Conservation (phyloP, 192 early-diverging fungal genomes). For the Dissophora globulifera region DNA sequence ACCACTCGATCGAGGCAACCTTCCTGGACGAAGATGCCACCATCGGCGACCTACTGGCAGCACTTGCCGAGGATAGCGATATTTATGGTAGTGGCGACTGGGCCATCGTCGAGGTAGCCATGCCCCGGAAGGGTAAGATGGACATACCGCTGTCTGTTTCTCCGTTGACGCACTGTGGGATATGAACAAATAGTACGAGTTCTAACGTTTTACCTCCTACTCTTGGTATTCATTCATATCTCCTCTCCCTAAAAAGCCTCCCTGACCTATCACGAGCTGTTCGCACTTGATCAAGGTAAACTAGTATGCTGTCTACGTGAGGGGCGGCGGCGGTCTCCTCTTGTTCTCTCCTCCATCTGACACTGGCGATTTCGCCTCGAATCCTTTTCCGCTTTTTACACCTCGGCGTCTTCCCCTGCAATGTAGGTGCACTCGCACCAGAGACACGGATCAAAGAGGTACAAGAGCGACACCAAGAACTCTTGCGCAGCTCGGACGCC, state of each 20-base stretch:
- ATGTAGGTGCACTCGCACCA: constrained; percentile 28
- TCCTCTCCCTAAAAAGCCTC: constrained; percentile 14
- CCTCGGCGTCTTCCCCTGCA: too few species aligned
- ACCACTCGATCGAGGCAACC: constrained; percentile 39
- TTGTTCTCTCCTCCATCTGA: too few species aligned
- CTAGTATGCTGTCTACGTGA: not conserved
- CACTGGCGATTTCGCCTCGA: too few species aligned
- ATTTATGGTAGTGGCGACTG: constrained; percentile 22
- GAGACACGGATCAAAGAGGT: constrained; percentile 36
- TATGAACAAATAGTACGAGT: too few species aligned
- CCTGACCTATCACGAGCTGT: constrained; percentile 42
- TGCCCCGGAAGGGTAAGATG: constrained; percentile 42
- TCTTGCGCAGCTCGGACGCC: constrained; percentile 24
- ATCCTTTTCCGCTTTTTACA: too few species aligned
- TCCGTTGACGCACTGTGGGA: too few species aligned
- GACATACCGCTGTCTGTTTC: not conserved
- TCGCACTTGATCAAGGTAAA: constrained; percentile 51
- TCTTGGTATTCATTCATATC: too few species aligned
- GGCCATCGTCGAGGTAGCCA: constrained; percentile 46
- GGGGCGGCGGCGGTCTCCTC: too few species aligned
- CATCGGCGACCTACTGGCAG: constrained; percentile 24
- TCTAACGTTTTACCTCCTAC: too few species aligned
- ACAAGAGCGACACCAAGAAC: constrained; percentile 44
- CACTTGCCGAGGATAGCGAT: constrained; percentile 27
- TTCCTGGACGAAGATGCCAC: constrained; percentile 51